Evolutionary conservation across 108 stramenopile species (phyloP).

Genomic region (Nitzschia sp.): DNA sequence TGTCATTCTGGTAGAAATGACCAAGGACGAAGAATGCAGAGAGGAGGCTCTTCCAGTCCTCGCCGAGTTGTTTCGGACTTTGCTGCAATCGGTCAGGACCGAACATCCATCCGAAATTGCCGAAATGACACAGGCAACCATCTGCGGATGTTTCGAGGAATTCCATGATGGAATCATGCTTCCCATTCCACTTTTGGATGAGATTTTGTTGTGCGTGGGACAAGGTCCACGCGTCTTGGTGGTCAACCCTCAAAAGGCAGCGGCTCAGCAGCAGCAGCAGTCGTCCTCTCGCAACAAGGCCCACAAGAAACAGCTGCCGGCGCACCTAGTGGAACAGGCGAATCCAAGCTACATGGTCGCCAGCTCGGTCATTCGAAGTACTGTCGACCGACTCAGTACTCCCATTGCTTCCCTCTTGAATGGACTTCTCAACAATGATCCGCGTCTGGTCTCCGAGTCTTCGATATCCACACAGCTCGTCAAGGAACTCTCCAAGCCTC

Average conservation of each 20-base stretch:
- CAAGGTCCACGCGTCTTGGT: conserved; percentile 66
- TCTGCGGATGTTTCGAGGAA: conserved; percentile 74
- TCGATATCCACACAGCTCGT: conserved; percentile 35
- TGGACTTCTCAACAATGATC: conserved; percentile 68
- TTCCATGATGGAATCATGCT: conserved; percentile 49
- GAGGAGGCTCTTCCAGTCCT: conserved; percentile 62
- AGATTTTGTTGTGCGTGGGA: conserved; percentile 62
- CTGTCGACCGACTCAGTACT: conserved; percentile 61
- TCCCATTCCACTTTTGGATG: conserved; percentile 73
- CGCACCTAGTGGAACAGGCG: conserved; percentile 53
- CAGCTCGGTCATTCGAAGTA: conserved; percentile 49
- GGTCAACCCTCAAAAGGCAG: conserved; percentile 46
- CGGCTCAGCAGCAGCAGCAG: background rate
- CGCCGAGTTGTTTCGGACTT: conserved; percentile 57
- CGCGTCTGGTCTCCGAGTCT: conserved; percentile 45
- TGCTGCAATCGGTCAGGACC: conserved; percentile 55
- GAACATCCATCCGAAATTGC: conserved; percentile 71
- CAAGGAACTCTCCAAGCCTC: conserved; percentile 20
- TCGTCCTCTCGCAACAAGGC: conserved; percentile 2
- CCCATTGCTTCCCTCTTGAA: conserved; percentile 74
- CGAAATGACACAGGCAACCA: conserved; percentile 50
- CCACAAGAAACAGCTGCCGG: conserved; percentile 20
- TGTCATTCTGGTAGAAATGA: conserved; percentile 75
- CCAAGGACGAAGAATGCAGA: conserved; percentile 26
- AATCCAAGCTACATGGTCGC: conserved; percentile 72